A percentile compares a stretch with the other conserved stretches of the same genome.
Conservation (phyloP, 495 filamentous ascomycete genomes). For the Halenospora varia region DNA sequence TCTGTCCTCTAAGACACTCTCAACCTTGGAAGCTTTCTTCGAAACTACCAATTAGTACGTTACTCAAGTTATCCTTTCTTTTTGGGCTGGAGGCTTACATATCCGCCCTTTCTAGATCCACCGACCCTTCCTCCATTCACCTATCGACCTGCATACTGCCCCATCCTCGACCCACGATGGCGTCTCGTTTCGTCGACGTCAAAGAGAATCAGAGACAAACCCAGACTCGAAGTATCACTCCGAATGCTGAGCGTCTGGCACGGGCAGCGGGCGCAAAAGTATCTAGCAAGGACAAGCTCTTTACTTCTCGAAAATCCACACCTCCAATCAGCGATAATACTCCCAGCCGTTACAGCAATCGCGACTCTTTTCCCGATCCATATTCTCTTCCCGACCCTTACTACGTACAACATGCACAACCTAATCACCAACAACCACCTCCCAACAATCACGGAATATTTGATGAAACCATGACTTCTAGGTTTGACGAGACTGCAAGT, state of each 20-base stretch:
- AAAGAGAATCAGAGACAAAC: too few relatives aligned
- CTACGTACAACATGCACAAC: neutral
- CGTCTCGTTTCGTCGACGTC: too few relatives aligned
- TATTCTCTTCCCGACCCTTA: neutral
- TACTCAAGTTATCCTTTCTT: too few relatives aligned
- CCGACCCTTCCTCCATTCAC: too few relatives aligned
- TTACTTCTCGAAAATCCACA: neutral
- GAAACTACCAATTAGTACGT: too few relatives aligned
- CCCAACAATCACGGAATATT: neutral
- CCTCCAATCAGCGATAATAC: neutral
- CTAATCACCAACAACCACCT: neutral
- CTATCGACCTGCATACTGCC: too few relatives aligned
- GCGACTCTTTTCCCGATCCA: neutral
- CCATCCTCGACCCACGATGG: too few relatives aligned
- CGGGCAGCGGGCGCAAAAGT: neutral
- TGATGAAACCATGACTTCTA: conserved; percentile 4
- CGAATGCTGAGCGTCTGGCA: neutral
- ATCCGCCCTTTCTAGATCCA: too few relatives aligned
- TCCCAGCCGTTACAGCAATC: neutral
- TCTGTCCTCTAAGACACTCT: too few relatives aligned
- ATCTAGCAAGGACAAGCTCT: neutral
- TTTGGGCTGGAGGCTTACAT: too few relatives aligned
- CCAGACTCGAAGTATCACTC: neutral
- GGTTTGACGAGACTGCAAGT: conserved; percentile 9
- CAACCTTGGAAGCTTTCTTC: too few relatives aligned